Conservation (phyloP, 2,329 filamentous ascomycete genomes). For the Paracorniculantispora psalliotae region DNA sequence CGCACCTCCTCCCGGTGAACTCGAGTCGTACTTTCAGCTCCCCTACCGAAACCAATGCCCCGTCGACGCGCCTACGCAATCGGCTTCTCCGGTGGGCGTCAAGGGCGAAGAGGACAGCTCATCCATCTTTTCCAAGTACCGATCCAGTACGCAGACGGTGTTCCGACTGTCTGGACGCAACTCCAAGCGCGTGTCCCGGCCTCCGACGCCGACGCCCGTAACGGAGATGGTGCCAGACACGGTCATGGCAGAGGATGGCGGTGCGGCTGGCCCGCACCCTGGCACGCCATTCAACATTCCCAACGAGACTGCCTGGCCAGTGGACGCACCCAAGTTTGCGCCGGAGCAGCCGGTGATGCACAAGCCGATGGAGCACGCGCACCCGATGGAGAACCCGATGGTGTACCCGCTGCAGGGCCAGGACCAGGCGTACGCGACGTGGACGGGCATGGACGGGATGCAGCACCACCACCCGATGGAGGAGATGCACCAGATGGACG, state of each 20-base stretch:
- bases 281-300: conserved; percentile 38
- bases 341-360: conserved; percentile 27
- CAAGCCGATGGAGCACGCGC: conserved; percentile 27
- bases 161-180: conserved; percentile 29
- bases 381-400: conserved; percentile 15
- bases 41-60: conserved; percentile 33
- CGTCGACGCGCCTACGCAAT: conserved; percentile 28
- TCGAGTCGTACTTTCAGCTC: conserved; percentile 35
- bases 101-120: conserved; percentile 27
- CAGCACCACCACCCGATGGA: conserved; percentile 13
- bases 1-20: conserved; percentile 34
- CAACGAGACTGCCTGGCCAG: conserved; percentile 32
- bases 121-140: conserved; percentile 24
- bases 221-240: conserved; percentile 22
- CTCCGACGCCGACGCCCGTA: conserved; percentile 29
- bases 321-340: conserved; percentile 36
- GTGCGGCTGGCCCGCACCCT: conserved; percentile 32
- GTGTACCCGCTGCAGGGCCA: conserved; percentile 14
- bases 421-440: conserved; percentile 9
- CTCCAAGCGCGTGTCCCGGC: conserved; percentile 32
- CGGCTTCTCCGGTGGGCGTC: conserved; percentile 14
- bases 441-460: conserved; percentile 9
- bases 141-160: conserved; percentile 26
- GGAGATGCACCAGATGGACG: conserved; percentile 4
- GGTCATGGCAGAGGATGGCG: conserved; percentile 30